These are phyloP conservation scores for Scedosporium boydii DNA, from an alignment of 2,329 filamentous ascomycete species.

Conservation along the genomic window DNA sequence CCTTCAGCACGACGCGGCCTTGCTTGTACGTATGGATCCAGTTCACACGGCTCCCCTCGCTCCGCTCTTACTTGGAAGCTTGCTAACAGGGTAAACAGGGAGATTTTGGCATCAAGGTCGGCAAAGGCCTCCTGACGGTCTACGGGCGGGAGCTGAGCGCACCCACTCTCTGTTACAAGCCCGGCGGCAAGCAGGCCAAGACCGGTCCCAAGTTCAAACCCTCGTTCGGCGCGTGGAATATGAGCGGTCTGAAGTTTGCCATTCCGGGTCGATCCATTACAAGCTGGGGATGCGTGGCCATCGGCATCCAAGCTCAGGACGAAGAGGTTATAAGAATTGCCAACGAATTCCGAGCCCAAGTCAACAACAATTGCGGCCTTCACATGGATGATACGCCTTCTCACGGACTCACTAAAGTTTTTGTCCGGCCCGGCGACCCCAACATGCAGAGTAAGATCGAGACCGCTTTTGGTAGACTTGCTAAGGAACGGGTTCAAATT, in stretches of 20 bases:
- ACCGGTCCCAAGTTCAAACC: conserved; percentile 19
- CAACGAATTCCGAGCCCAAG: conserved; percentile 5
- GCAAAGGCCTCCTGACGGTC: conserved; percentile 58
- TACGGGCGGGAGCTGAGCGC: conserved; percentile 56
- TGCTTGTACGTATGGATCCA: conserved; percentile 28
- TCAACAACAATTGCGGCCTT: conserved; percentile 8
- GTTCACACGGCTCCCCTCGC: not conserved
- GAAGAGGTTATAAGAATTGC: conserved; percentile 18
- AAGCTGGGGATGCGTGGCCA: conserved; percentile 40
- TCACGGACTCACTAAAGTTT: conserved; percentile 3
- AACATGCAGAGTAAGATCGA: conserved; percentile 10
- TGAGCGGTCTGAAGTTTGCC: conserved; percentile 47
- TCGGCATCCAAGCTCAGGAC: conserved; percentile 19
- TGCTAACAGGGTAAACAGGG: conserved; percentile 7
- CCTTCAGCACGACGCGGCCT: conserved; percentile 45
- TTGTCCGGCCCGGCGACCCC: not conserved
- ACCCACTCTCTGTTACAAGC: conserved; percentile 52
- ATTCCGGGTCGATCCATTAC: conserved; percentile 34
- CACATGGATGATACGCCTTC: conserved; percentile 7
- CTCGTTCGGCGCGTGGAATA: conserved; percentile 59
- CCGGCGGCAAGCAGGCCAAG: conserved; percentile 12
- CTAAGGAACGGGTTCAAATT: conserved; percentile 25
- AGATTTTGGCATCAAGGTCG: conserved; percentile 55
- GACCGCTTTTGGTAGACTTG: conserved; percentile 7
- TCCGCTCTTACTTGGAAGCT: no score